Percentiles rank a stretch among this genome's conserved stretches.
These are phyloP conservation scores for Diaporthe velutina DNA, from an alignment of 2,329 filamentous ascomycete species.

Conservation along the genomic window DNA sequence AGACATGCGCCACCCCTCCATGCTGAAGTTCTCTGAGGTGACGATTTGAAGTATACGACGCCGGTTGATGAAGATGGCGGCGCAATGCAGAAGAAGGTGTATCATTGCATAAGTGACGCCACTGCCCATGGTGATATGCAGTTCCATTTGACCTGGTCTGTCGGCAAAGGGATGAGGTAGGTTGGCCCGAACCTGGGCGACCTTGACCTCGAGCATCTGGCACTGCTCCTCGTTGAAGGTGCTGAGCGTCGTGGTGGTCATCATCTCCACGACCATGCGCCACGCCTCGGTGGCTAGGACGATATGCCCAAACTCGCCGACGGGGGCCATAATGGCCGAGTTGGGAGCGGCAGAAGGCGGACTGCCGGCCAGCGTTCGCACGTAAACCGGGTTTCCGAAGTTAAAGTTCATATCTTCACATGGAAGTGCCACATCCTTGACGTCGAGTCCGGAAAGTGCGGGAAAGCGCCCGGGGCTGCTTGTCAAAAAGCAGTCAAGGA, in stretches of 20 bases:
- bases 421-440: constrained; percentile 67
- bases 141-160: constrained; percentile 71
- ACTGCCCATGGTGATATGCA: constrained; percentile 75
- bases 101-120: constrained; percentile 74
- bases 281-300: constrained; percentile 71
- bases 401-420: constrained; percentile 74
- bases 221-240: constrained; percentile 69
- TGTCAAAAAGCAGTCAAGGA: constrained; percentile 72
- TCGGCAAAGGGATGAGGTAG: constrained; percentile 72
- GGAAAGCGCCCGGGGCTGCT: constrained; percentile 72
- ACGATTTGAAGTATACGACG: constrained; percentile 71
- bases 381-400: constrained; percentile 70
- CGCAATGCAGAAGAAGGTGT: constrained; percentile 71
- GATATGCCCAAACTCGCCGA: constrained; percentile 73
- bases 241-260: constrained; percentile 64
- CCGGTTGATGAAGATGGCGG: constrained; percentile 72
- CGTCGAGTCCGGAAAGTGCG: constrained; percentile 66
- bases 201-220: constrained; percentile 63
- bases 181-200: constrained; percentile 66
- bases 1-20: constrained; percentile 66
- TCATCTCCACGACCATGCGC: constrained; percentile 73
- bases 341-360: constrained; percentile 55
- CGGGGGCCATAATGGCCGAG: constrained; percentile 58
- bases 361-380: constrained; percentile 65
- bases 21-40: constrained; percentile 63